phyloP scores from a whole-genome alignment of 192 early-diverging fungal genomes.

The Gryganskiella cystojenkinii region DNA sequence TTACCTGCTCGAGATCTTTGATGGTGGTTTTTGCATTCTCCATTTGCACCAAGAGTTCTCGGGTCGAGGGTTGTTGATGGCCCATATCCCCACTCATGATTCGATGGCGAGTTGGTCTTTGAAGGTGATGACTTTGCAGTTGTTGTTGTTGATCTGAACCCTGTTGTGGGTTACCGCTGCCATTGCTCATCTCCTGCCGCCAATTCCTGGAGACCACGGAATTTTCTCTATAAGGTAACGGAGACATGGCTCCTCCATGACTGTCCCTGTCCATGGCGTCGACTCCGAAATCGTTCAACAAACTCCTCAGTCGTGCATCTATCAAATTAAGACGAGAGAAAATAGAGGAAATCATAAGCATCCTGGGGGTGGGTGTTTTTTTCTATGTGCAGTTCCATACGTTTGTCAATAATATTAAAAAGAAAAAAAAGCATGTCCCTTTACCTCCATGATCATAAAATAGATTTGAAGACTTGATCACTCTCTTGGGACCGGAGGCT shows the following conservation, averaged over 20 bases:
- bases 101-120: constrained; percentile 10
- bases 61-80: constrained; percentile 23
- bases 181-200: neutral
- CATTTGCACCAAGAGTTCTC: constrained; percentile 40
- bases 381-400: too few relatives aligned
- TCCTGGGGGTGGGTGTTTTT: too few relatives aligned
- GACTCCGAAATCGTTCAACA: constrained; percentile 25
- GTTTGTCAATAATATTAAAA: too few relatives aligned
- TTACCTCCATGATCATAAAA: constrained; percentile 42
- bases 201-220: neutral
- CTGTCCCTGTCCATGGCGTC: constrained; percentile 16
- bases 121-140: neutral
- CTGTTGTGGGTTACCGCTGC: constrained; percentile 1
- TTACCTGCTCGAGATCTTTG: constrained; percentile 50
- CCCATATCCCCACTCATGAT: constrained; percentile 45
- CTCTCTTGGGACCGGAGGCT: constrained; percentile 22
- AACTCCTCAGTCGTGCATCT: constrained; percentile 26
- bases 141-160: neutral
- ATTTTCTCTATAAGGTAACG: neutral
- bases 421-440: neutral
- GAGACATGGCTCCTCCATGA: neutral
- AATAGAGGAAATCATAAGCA: too few relatives aligned
- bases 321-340: neutral
- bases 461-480: constrained; percentile 30
- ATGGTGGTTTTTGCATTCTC: constrained; percentile 51